Evolutionary conservation across 768 basidiomycete genomes (phyloP), one percentile per base, ranked within the genome.

Genomic region (Sistotremastrum niveocremeum): DNA sequence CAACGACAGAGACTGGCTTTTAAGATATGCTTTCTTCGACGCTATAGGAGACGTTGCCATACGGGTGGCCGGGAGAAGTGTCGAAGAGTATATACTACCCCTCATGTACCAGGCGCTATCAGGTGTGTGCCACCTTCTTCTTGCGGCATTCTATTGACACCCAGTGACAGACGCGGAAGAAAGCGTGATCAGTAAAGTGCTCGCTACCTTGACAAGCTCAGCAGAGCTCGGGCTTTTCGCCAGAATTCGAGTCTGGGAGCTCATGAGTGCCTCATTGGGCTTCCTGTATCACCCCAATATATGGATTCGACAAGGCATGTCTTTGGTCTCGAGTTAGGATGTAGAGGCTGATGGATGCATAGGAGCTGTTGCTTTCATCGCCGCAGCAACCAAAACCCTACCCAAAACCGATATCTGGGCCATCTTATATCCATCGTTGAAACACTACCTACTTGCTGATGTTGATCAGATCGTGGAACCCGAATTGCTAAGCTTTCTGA

Each of bases 41-140:
- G 85, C 85, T 49, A 89, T 95, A 31, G 88, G 97, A 12, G 91
- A 89, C 50, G 90, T 99, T 1, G 93, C 93, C 4, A 86, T 85
- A 0, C 94, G 88, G 64, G 88, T 93, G 3, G 93, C 93, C 1
- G 83, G 85, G 32, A 69, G 82, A 48, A 93, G 88, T 52, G 58
- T 98, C 54, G 95, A 98, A 57, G 91, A 97, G 55, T 98, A 97
- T 55, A 94, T 98, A 44, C 59, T 95, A n/a, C 95, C 95, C 0
- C 62, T 99, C 48, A 91, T 98, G 88, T 77, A 90, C 4, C 93
- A 97, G 54, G 90, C 93, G 0, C 64, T 99, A 30, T 90, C 89
- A 44, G 94, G 94, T 91, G 47, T 35, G 74, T 54, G 6, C 31
- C 9, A 5, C 32, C 39, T 11, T 30, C 7, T 37, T 34, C 9